Evolutionary conservation across 768 basidiomycete species (phyloP).

Genomic region (Rubroboletus pulcherrimus): DNA sequence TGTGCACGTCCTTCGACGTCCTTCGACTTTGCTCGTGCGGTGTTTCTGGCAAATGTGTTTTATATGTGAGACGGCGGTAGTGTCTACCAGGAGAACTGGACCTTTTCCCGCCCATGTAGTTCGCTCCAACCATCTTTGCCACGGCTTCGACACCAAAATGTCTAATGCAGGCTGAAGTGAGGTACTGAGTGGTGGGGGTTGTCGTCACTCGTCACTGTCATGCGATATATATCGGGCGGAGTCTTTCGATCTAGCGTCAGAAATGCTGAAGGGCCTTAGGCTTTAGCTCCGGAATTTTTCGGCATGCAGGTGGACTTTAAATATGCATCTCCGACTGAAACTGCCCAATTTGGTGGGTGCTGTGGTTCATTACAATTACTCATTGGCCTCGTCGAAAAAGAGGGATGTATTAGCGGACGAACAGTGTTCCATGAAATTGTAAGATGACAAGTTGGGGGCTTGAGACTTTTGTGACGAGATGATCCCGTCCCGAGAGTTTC

Average conservation of each 20-base stretch:
- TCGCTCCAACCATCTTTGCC: constrained; percentile 57
- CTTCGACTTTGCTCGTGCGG: constrained; percentile 52
- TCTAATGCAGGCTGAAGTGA: not conserved
- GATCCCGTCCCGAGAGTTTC: not conserved
- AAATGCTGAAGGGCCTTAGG: no score
- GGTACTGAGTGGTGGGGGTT: no score
- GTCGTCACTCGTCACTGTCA: not conserved
- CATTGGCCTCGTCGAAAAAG: not conserved
- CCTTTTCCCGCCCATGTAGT: constrained; percentile 77
- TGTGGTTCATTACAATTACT: not conserved
- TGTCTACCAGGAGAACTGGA: constrained; percentile 19
- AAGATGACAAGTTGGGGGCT: not conserved
- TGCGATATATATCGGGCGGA: not conserved
- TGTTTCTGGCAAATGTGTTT: constrained; percentile 42
- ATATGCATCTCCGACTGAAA: not conserved
- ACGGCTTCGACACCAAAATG: not conserved
- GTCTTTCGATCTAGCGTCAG: not conserved
- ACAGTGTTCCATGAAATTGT: not conserved
- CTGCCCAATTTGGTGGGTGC: not conserved
- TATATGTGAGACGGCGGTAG: not conserved
- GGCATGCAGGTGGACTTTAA: not conserved
- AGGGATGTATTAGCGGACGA: not conserved
- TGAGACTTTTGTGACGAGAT: not conserved
- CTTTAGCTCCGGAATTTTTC: not conserved
- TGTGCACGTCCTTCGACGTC: constrained; percentile 54